Percentiles rank a stretch among this genome's conserved stretches.
Evolutionary conservation across 129 eudicot species (phyloP).

Genomic region (Logfia minima): DNA sequence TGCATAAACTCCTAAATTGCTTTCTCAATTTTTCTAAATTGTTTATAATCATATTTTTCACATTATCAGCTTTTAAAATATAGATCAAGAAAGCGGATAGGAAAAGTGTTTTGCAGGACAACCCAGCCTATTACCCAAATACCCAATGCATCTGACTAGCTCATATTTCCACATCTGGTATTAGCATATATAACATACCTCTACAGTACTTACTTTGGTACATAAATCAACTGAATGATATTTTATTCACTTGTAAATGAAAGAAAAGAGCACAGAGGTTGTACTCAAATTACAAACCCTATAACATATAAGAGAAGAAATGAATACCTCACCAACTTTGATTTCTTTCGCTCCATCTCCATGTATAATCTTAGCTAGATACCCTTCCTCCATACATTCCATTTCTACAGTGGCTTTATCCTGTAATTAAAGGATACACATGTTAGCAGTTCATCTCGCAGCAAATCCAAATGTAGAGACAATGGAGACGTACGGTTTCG

Average conservation of each 20-base stretch:
- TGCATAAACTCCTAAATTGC: background rate
- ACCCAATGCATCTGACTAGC: background rate
- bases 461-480: conserved; percentile 1
- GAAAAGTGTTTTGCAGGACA: background rate
- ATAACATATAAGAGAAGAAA: background rate
- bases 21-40: background rate
- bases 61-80: background rate
- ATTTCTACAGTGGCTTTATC: conserved; percentile 98
- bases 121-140: background rate
- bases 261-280: background rate
- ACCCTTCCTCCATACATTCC: conserved; percentile 99
- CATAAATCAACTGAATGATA: background rate
- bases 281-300: background rate
- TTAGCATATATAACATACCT: background rate
- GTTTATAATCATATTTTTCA: background rate
- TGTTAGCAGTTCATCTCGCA: conserved; percentile 7
- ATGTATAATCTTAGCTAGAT: conserved; percentile 79
- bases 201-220: conserved; percentile 4
- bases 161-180: background rate
- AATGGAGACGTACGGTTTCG: conserved; percentile 67
- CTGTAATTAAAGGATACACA: conserved; percentile 37
- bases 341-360: conserved; percentile 95
- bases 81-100: background rate
- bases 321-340: conserved; percentile 93
- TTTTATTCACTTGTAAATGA: conserved; percentile 1